Evolutionary conservation across 139 green algal genomes (phyloP).

Genomic region (Tetratostichococcus sp.): DNA sequence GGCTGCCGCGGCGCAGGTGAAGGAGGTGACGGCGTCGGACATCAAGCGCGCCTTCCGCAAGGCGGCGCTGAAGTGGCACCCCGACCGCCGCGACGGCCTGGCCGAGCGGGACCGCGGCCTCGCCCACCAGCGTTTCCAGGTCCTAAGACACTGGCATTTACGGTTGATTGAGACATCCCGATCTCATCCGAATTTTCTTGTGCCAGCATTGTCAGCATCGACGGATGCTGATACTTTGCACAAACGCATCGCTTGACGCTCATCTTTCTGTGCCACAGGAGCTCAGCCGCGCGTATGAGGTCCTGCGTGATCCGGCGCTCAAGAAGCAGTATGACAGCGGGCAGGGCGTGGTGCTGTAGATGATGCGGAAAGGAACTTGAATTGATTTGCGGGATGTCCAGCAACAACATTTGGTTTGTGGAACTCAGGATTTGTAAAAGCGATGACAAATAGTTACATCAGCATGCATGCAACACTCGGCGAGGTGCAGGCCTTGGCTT

Average conservation of each 20-base stretch:
- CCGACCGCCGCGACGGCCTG: conserved; percentile 46
- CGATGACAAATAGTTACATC: too few species aligned
- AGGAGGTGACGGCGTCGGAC: conserved; percentile 21
- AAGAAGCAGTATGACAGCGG: conserved; percentile 54
- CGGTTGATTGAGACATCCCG: neutral
- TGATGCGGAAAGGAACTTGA: too few species aligned
- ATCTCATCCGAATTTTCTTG: neutral
- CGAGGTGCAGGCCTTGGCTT: too few species aligned
- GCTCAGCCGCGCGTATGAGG: conserved; percentile 27
- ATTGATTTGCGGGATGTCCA: too few species aligned
- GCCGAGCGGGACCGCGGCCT: neutral
- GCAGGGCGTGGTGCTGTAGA: neutral
- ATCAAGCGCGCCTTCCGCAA: conserved; percentile 72
- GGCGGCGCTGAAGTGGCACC: conserved; percentile 65
- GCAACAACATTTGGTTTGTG: too few species aligned
- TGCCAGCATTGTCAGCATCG: neutral
- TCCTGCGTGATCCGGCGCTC: conserved; percentile 49
- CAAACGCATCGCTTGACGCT: neutral
- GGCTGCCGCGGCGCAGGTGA: too few species aligned
- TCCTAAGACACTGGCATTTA: neutral
- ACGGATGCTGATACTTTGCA: neutral
- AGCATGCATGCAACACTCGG: too few species aligned
- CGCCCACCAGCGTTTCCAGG: neutral
- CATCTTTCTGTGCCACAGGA: neutral
- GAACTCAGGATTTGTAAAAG: too few species aligned